These are phyloP conservation scores for Penicillium riverlandense DNA, from an alignment of 495 filamentous ascomycete genomes.

Conservation along the genomic window DNA sequence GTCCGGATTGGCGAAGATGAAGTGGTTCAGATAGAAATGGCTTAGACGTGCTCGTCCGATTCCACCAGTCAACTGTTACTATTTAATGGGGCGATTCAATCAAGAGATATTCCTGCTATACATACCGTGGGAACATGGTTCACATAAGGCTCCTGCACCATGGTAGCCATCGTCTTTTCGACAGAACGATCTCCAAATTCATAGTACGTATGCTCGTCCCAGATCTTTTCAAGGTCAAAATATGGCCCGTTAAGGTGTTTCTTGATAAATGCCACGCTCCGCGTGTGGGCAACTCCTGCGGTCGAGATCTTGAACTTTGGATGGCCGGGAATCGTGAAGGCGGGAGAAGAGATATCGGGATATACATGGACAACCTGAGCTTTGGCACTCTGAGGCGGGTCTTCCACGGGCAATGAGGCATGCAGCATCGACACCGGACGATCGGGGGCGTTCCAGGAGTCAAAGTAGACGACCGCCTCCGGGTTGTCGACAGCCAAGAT, in stretches of 20 bases:
- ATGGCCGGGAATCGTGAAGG: slow-evolving; percentile 28
- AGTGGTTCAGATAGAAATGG: slow-evolving; percentile 65
- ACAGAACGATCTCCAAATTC: slow-evolving; percentile 34
- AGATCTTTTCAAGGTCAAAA: slow-evolving; percentile 53
- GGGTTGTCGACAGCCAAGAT: not conserved
- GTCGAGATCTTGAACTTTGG: slow-evolving; percentile 20
- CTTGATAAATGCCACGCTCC: slow-evolving; percentile 26
- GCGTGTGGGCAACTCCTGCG: slow-evolving; percentile 27
- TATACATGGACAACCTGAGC: slow-evolving; percentile 13
- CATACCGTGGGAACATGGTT: slow-evolving; percentile 50
- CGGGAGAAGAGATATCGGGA: slow-evolving; percentile 10
- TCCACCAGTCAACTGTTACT: slow-evolving; percentile 55
- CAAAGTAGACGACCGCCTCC: slow-evolving; percentile 13
- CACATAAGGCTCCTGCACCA: slow-evolving; percentile 52
- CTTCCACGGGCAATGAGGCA: not conserved
- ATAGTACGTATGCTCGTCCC: slow-evolving; percentile 48
- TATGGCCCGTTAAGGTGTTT: slow-evolving; percentile 28
- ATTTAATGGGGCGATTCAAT: not conserved
- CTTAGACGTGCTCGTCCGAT: slow-evolving; percentile 55
- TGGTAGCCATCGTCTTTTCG: slow-evolving; percentile 45
- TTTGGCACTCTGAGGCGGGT: not conserved
- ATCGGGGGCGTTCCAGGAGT: slow-evolving; percentile 4
- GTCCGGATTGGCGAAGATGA: slow-evolving; percentile 64
- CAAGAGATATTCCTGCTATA: not conserved
- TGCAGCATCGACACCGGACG: slow-evolving; percentile 9